phyloP scores from a whole-genome alignment of 805 yeast genomes.

The Pichia occidentalis region DNA sequence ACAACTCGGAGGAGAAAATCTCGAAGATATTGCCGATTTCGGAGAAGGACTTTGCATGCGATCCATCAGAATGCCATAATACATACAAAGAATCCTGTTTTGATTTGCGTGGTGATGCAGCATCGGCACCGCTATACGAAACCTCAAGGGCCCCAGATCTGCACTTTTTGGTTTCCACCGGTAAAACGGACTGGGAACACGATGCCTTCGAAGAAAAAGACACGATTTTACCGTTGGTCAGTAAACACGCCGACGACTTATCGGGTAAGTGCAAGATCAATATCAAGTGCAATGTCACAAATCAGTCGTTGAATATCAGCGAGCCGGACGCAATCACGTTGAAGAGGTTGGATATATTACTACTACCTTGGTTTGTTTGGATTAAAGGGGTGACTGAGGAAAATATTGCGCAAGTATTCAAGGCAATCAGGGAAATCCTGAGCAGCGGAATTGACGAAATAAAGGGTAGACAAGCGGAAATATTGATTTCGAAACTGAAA shows the following conservation, averaged over 20 bases:
- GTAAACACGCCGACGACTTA: constrained; percentile 13
- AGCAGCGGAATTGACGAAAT: constrained; percentile 17
- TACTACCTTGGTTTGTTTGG: constrained; percentile 74
- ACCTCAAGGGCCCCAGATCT: constrained; percentile 62
- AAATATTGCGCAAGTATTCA: constrained; percentile 40
- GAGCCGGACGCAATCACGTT: constrained; percentile 34
- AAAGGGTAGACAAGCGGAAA: constrained; percentile 17
- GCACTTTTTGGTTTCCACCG: constrained; percentile 79
- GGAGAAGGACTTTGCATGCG: constrained; percentile 47
- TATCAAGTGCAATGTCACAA: constrained; percentile 20
- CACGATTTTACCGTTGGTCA: constrained; percentile 23
- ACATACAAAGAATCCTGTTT: constrained; percentile 22
- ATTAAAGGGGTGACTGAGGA: constrained; percentile 41
- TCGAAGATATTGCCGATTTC: constrained; percentile 38
- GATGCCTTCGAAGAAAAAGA: constrained; percentile 48
- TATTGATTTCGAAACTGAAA: constrained; percentile 10
- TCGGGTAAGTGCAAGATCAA: background rate
- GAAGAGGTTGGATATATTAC: constrained; percentile 49
- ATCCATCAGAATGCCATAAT: constrained; percentile 38
- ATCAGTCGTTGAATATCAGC: constrained; percentile 13
- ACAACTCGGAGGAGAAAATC: constrained; percentile 26
- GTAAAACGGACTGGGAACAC: constrained; percentile 77
- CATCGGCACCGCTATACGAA: constrained; percentile 48
- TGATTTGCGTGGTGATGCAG: constrained; percentile 32
- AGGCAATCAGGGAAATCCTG: constrained; percentile 38